Conservation (phyloP, 1,284 basidiomycete species). For the Blastosporella zonata region DNA sequence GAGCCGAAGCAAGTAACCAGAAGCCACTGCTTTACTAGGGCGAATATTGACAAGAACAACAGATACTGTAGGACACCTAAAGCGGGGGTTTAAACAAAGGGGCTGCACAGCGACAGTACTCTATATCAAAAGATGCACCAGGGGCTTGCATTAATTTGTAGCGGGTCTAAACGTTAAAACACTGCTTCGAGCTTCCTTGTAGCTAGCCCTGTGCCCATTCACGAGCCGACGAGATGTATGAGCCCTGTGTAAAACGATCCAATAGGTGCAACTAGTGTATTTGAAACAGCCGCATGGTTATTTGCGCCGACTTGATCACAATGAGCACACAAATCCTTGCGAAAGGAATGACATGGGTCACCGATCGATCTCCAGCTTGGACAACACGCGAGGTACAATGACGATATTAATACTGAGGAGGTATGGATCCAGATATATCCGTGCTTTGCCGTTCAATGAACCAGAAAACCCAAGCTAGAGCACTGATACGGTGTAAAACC, state of each 20-base stretch:
- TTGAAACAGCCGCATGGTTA: neutral
- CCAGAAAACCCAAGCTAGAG: neutral
- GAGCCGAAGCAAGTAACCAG: neutral
- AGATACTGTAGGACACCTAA: neutral
- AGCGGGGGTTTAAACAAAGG: neutral
- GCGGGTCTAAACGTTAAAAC: neutral
- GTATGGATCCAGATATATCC: too few species aligned
- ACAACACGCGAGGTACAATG: too few species aligned
- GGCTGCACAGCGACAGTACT: neutral
- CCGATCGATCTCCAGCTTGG: too few species aligned
- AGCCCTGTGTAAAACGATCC: neutral
- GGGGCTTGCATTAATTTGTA: neutral
- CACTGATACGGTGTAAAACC: neutral
- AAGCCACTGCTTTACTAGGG: neutral
- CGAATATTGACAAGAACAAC: too few species aligned
- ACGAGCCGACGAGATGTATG: neutral
- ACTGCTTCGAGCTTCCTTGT: constrained; percentile 1
- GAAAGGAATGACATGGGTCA: too few species aligned
- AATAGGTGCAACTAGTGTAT: neutral
- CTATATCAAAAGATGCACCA: neutral
- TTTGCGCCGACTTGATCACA: neutral
- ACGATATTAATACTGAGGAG: too few species aligned
- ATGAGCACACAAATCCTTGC: too few species aligned
- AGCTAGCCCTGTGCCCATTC: neutral
- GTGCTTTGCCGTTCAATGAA: too few species aligned